These are phyloP conservation scores for Fomitopsis pulvina DNA, from an alignment of 768 basidiomycete genomes.

Conservation along the genomic window DNA sequence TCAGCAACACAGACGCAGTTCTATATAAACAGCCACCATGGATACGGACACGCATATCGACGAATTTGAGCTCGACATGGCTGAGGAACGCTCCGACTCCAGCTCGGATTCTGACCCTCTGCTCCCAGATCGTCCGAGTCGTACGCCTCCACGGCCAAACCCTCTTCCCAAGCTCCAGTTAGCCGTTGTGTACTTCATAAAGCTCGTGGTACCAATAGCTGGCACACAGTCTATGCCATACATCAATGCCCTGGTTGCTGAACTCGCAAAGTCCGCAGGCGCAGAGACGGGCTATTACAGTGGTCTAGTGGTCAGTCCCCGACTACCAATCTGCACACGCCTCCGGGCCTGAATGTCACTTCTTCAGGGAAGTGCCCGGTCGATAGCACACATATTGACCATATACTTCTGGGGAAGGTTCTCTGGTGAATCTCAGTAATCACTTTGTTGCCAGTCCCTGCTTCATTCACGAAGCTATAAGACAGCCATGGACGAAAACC, in stretches of 20 bases:
- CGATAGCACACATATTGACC: conserved; percentile 46
- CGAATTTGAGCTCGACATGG: neutral
- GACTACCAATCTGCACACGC: neutral
- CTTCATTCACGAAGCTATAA: conserved; percentile 13
- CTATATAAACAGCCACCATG: neutral
- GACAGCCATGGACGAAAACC: conserved; percentile 59
- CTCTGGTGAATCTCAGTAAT: conserved; percentile 26
- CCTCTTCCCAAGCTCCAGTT: conserved; percentile 49
- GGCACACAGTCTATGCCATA: conserved; percentile 59
- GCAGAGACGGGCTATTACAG: conserved; percentile 63
- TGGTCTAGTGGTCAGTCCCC: conserved; percentile 47
- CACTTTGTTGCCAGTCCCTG: neutral
- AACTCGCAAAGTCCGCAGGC: conserved; percentile 46
- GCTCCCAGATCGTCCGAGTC: neutral
- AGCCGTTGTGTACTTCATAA: conserved; percentile 44
- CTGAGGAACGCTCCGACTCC: neutral
- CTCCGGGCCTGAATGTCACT: neutral
- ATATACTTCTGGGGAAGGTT: conserved; percentile 58
- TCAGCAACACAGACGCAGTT: neutral
- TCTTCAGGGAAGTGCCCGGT: conserved; percentile 51
- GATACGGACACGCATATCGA: neutral
- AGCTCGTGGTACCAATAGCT: conserved; percentile 53
- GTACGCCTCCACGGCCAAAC: conserved; percentile 17
- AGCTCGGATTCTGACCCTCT: neutral
- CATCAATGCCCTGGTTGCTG: conserved; percentile 55